Percentiles rank a stretch among this genome's conserved stretches.
These are phyloP conservation scores for Penicillium canariense DNA, from an alignment of 495 filamentous ascomycete species.

Conservation along the genomic window DNA sequence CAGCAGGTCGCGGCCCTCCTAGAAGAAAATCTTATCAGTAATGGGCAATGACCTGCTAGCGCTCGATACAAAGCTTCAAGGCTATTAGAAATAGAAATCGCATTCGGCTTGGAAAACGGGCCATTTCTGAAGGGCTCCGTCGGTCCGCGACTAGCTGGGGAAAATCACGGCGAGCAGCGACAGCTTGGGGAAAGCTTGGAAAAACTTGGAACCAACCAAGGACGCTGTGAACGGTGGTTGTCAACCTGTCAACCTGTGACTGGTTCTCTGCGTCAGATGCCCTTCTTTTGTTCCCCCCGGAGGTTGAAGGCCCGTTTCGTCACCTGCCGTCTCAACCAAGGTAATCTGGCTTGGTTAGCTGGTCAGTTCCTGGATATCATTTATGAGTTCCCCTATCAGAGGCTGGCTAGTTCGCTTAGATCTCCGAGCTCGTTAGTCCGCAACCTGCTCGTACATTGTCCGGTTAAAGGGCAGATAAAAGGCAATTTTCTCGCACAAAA, in stretches of 20 bases:
- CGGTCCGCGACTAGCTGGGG: too few species aligned
- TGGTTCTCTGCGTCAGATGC: neutral
- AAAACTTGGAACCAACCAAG: neutral
- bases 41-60: neutral
- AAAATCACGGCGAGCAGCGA: too few species aligned
- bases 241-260: neutral
- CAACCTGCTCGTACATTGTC: too few species aligned
- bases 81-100: too few species aligned
- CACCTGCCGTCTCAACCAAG: neutral
- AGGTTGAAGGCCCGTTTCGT: neutral
- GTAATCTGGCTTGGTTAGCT: neutral
- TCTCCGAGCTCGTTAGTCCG: neutral
- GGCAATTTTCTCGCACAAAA: neutral
- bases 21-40: neutral
- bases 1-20: neutral
- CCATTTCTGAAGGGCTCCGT: too few species aligned
- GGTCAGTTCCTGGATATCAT: neutral
- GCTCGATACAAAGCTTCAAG: too few species aligned
- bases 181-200: too few species aligned
- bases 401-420: neutral
- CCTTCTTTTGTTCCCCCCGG: neutral
- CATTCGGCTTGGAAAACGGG: too few species aligned
- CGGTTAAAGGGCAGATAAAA: too few species aligned
- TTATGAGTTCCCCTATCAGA: neutral
- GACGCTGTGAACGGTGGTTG: too few species aligned